Evolutionary conservation across 305 asterid genomes (phyloP), one percentile per base, ranked within the genome.

Genomic region (Fraxinus velutina): DNA sequence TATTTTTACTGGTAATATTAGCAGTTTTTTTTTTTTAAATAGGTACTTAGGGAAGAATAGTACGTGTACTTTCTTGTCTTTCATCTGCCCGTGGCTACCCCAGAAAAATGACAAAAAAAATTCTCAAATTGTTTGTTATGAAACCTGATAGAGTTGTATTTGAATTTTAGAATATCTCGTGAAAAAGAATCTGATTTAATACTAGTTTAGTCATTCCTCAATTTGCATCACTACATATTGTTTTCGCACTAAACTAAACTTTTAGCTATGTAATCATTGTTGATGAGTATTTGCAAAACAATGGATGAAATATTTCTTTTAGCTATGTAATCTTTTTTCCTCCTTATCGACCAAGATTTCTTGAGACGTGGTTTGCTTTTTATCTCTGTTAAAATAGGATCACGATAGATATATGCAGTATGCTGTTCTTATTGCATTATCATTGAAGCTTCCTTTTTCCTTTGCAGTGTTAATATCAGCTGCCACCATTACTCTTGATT

Each of bases 401-500:
- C 17, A 4, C 3, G 19, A 27, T 24, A 70, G 42, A 13, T 15
- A 29, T 29, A 4, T 29, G 75, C 1, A 30, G 24, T 29, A 4
- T 29, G 75, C 1, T 70, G 24, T 13, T 70, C 22, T 70, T 30
- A 30, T 70, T 8, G n/a, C 22, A 29, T 30, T 70, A 32, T 42
- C 52, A 12, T 12, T 42, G 22, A 70, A 68, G 36, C 9, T 75
- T 13, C 1, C 30, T 8, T 44, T 62, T 42, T 44, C 55, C 62
- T 79, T 17, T 84, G 78, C 90, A 91, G 97, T 44, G 73, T 84
- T 83, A 4, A 64, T 86, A 78, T 84, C 88, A 4, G 90, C 91
- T 3, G 97, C 92, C 29, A 88, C 88, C n/a, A 94, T 95, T 78
- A 91, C 97, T 3, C 93, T 93, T 24, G 91, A 88, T 83, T 90